Percentiles rank a stretch among this genome's conserved stretches.
Evolutionary conservation across 192 early-diverging fungal genomes (phyloP).

Genomic region (Coemansia javaensis): DNA sequence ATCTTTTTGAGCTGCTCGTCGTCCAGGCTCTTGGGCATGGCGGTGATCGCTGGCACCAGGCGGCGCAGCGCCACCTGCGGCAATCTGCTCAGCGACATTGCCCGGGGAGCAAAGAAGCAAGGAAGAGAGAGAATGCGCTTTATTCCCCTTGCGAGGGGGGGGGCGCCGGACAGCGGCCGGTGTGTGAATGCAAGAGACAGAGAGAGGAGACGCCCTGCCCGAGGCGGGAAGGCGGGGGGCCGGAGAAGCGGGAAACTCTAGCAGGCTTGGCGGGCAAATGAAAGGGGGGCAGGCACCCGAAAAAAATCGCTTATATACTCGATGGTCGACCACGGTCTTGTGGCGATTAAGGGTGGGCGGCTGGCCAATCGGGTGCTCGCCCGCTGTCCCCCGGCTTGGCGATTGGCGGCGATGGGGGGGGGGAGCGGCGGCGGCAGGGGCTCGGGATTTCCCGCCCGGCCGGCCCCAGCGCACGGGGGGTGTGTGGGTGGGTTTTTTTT

Average conservation of each 20-base stretch:
- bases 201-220: too few relatives aligned
- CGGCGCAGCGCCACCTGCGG: slow-evolving; percentile 52
- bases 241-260: neutral
- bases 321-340: neutral
- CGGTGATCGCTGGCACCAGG: slow-evolving; percentile 44
- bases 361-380: neutral
- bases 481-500: too few relatives aligned
- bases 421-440: too few relatives aligned
- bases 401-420: too few relatives aligned
- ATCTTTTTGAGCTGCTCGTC: slow-evolving; percentile 52
- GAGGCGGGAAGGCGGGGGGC: too few relatives aligned
- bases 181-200: too few relatives aligned
- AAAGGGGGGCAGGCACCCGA: neutral
- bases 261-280: too few relatives aligned
- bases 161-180: too few relatives aligned
- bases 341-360: neutral
- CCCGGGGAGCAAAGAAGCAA: neutral
- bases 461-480: too few relatives aligned
- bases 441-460: too few relatives aligned
- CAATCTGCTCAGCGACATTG: slow-evolving; percentile 50
- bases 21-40: slow-evolving; percentile 48
- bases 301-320: slow-evolving; percentile 8
- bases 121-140: slow-evolving; percentile 5
- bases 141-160: too few relatives aligned
- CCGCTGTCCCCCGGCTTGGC: too few relatives aligned